Conservation (phyloP, 2,329 filamentous ascomycete species). For the Cytospora leucostoma region DNA sequence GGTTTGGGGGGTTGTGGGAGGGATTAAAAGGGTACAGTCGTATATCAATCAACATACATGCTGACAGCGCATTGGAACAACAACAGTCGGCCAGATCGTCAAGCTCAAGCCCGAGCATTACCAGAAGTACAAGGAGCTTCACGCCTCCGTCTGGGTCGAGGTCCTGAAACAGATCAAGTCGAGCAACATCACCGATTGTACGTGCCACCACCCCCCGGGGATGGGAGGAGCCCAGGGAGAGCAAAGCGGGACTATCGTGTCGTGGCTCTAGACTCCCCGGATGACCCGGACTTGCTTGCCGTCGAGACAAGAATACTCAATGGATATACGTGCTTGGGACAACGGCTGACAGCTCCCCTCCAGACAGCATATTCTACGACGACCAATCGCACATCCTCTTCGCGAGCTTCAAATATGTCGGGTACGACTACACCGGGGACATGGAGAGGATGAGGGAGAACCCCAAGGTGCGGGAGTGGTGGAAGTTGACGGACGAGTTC, state of each 20-base stretch:
- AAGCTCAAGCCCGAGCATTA: conserved; percentile 68
- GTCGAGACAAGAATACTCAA: too few relatives aligned
- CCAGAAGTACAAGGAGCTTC: conserved; percentile 71
- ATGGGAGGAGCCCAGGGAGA: neutral
- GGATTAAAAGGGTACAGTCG: neutral
- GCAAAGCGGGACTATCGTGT: conserved; percentile 3
- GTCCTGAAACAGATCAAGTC: conserved; percentile 75
- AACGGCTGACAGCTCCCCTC: neutral
- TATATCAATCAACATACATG: conserved; percentile 39
- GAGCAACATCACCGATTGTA: conserved; percentile 74
- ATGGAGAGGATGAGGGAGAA: conserved; percentile 77
- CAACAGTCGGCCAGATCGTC: conserved; percentile 69
- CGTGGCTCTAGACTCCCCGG: neutral
- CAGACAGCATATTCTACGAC: conserved; percentile 75
- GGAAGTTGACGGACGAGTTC: conserved; percentile 76
- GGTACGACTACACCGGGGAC: conserved; percentile 69
- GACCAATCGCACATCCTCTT: conserved; percentile 65
- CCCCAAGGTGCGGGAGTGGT: conserved; percentile 75
- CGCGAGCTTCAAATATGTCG: conserved; percentile 77
- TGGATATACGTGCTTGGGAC: neutral
- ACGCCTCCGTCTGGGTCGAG: conserved; percentile 75
- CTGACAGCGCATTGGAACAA: conserved; percentile 35
- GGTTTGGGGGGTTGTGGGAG: neutral
- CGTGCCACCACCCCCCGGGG: conserved; percentile 31
- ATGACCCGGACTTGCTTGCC: neutral